Base-by-base conservation (phyloP, 2,329 filamentous ascomycete genomes). In the Ampelomyces quisqualis region DNA sequence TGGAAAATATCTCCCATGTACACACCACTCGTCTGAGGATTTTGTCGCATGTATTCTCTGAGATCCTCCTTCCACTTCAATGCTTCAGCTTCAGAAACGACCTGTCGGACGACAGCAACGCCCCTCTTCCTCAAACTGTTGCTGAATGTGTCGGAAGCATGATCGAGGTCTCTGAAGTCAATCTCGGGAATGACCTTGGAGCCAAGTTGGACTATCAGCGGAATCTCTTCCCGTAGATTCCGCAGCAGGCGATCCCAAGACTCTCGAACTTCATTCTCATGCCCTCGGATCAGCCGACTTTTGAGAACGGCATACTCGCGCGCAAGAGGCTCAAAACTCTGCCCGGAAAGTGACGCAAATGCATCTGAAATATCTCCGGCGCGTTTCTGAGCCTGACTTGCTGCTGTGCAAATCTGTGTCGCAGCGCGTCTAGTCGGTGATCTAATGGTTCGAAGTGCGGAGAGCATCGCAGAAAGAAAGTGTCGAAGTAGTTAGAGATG, bases 51-150 rank as follows among this genome's bases (percentile, higher is more conserved):
- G 44, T 77, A 77, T 18, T 70, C 63, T 40, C 59, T 58, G 19
- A 76, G 29, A 11, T 71, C 69, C 8, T 66, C 62, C 56, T 76
- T 76, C 62, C 71, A 67, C 26, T 65, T 64, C 32, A 75, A 55
- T 4, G 67, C 72, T 48, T 76, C 70, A 13, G 68, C 47, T 46
- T 74, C 61, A 1, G 69, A 57, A 1, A 77, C 55, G 1, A 76
- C 73, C 21, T 71, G 69, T 28, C 73, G 64, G 24, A 77, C 66
- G 6, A 76, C 69, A 3, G 73, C 73, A 1, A 76, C 73, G 13
- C 74, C 74, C 22, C 82, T 77, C 55, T 81, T 80, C 53, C 75
- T 75, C 36, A 84, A 71, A 55, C 79, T 77, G 33, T 70, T 70
- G 37, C 71, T 73, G 60, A 86, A 86, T 1, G 75, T 69, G 17